Evolutionary conservation across 495 filamentous ascomycete genomes (phyloP).

Genomic region (Talaromyces adpressus): DNA sequence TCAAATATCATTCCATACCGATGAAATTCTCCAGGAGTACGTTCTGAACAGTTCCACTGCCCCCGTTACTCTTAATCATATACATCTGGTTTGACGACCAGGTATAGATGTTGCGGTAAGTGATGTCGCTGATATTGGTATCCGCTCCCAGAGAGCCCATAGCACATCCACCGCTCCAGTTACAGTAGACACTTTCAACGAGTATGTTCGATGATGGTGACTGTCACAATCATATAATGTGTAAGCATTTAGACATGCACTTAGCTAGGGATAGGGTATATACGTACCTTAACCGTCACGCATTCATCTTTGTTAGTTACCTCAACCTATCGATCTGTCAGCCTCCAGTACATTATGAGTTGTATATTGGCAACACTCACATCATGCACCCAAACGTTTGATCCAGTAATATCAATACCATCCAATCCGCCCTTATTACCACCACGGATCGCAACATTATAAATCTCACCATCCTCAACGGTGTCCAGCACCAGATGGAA

Average conservation of each 20-base stretch:
- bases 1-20: conserved; percentile 17
- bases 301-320: conserved; percentile 52
- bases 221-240: conserved; percentile 16
- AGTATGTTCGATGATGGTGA: conserved; percentile 40
- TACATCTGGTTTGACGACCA: conserved; percentile 53
- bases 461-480: conserved; percentile 39
- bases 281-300: conserved; percentile 40
- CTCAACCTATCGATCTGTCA: conserved; percentile 26
- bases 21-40: conserved; percentile 50
- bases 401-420: conserved; percentile 43
- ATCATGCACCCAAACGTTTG: conserved; percentile 48
- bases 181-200: conserved; percentile 51
- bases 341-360: too few relatives aligned
- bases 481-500: conserved; percentile 45
- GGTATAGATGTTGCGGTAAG: conserved; percentile 46
- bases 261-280: too few relatives aligned
- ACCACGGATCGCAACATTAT: conserved; percentile 48
- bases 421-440: conserved; percentile 41
- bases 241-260: conserved; percentile 6
- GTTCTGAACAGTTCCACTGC: conserved; percentile 46
- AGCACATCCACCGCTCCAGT: conserved; percentile 48
- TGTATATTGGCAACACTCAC: conserved; percentile 10
- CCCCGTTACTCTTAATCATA: conserved; percentile 57
- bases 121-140: conserved; percentile 35
- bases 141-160: conserved; percentile 40